Conservation (phyloP, 1,284 basidiomycete species). For the Microbotryum intermedium region DNA sequence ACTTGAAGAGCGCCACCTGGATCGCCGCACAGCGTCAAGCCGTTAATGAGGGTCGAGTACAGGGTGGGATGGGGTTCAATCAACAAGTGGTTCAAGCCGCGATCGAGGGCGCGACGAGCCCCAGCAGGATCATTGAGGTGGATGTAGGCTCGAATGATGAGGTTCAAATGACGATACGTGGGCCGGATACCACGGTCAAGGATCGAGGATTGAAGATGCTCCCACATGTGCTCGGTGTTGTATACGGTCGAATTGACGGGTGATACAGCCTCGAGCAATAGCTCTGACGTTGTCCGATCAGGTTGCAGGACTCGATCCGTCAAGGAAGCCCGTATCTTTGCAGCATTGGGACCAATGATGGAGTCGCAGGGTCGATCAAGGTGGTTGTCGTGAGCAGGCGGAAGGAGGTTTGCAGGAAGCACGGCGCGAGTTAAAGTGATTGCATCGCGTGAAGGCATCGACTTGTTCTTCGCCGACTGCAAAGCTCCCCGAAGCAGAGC, state of each 20-base stretch:
- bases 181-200: constrained; percentile 27
- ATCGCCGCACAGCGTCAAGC: constrained; percentile 8
- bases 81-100: constrained; percentile 15
- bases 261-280: constrained; percentile 19
- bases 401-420: background rate
- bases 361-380: background rate
- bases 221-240: constrained; percentile 23
- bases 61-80: constrained; percentile 26
- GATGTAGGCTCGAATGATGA: constrained; percentile 29
- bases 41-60: constrained; percentile 28
- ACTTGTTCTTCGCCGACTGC: background rate
- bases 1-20: background rate
- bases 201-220: constrained; percentile 27
- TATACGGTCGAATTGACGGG: constrained; percentile 10
- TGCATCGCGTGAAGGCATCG: constrained; percentile 1
- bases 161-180: constrained; percentile 21
- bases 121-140: constrained; percentile 23
- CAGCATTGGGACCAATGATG: background rate
- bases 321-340: constrained; percentile 9
- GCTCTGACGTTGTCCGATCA: constrained; percentile 2
- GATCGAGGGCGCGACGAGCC: constrained; percentile 19
- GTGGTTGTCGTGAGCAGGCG: constrained; percentile 2
- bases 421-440: background rate
- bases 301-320: constrained; percentile 2
- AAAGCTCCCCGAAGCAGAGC: constrained; percentile 19